Conservation (phyloP, 1,284 basidiomycete genomes). For the Leucoagaricus sp. region DNA sequence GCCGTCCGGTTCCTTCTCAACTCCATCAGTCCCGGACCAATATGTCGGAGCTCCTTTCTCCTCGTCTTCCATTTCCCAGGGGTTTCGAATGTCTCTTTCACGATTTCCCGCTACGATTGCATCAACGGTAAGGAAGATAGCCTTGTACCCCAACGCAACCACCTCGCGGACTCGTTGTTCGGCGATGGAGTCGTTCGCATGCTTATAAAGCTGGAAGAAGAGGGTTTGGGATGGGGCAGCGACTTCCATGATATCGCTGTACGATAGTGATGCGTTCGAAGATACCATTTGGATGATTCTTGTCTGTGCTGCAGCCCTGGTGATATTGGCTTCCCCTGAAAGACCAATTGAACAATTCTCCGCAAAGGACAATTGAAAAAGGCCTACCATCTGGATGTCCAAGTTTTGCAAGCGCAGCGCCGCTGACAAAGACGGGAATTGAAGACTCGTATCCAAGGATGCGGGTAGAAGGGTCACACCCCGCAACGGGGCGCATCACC, state of each 20-base stretch:
- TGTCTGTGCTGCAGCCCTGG: constrained; percentile 68
- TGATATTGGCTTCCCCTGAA: constrained; percentile 82
- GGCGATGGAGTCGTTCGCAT: constrained; percentile 69
- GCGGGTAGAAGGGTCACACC: constrained; percentile 73
- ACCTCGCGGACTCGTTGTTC: constrained; percentile 74
- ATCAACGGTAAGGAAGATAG: constrained; percentile 91
- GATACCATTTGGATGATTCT: constrained; percentile 90
- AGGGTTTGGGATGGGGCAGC: constrained; percentile 64
- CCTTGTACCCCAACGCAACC: constrained; percentile 75
- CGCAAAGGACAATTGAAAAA: not conserved
- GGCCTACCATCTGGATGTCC: constrained; percentile 75
- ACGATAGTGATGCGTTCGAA: constrained; percentile 82
- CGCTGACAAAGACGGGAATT: constrained; percentile 84
- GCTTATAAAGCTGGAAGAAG: constrained; percentile 90
- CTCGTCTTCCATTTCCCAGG: constrained; percentile 62
- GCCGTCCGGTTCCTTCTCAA: constrained; percentile 38
- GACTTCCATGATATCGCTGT: constrained; percentile 67
- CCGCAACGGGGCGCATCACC: constrained; percentile 70
- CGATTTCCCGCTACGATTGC: constrained; percentile 85
- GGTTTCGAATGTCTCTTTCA: constrained; percentile 74
- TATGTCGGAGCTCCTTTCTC: constrained; percentile 44
- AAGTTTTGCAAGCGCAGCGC: constrained; percentile 86
- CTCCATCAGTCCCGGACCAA: constrained; percentile 36
- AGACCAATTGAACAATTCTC: not conserved
- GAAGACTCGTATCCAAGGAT: constrained; percentile 77